phyloP scores from a whole-genome alignment of 352 stramenopile genomes.

The Thraustochytrium sp. region DNA sequence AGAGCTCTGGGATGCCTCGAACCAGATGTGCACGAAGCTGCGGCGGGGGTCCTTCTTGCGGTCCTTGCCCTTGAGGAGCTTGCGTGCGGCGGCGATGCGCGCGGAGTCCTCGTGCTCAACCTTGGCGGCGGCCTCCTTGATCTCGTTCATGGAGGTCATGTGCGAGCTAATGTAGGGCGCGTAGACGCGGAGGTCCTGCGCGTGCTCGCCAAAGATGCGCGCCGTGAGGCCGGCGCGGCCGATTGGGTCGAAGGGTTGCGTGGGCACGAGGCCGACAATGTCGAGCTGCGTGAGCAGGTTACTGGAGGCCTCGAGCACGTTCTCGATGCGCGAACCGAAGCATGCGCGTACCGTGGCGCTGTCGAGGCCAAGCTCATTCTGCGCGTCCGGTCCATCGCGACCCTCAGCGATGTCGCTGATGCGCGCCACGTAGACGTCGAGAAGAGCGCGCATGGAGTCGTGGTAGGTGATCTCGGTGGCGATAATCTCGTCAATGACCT shows the following conservation, averaged over 20 bases:
- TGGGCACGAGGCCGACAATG: neutral
- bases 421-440: neutral
- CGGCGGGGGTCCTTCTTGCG: neutral
- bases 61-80: neutral
- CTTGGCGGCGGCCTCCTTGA: neutral
- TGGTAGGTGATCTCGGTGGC: conserved; percentile 27
- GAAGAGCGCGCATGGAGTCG: conserved; percentile 14
- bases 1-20: neutral
- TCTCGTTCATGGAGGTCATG: neutral
- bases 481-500: conserved; percentile 30
- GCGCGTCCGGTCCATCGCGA: neutral
- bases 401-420: conserved; percentile 33
- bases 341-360: neutral
- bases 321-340: conserved; percentile 21
- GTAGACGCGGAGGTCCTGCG: conserved; percentile 15
- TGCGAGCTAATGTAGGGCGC: conserved; percentile 39
- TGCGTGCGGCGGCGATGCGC: neutral
- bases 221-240: neutral
- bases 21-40: conserved; percentile 11
- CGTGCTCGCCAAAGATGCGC: conserved; percentile 16
- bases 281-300: neutral
- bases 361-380: conserved; percentile 3
- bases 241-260: neutral
- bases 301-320: conserved; percentile 5
- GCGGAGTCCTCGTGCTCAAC: neutral